These are phyloP conservation scores for Nakazawaea laoshanensis DNA, from an alignment of 805 yeast species.

Conservation along the genomic window DNA sequence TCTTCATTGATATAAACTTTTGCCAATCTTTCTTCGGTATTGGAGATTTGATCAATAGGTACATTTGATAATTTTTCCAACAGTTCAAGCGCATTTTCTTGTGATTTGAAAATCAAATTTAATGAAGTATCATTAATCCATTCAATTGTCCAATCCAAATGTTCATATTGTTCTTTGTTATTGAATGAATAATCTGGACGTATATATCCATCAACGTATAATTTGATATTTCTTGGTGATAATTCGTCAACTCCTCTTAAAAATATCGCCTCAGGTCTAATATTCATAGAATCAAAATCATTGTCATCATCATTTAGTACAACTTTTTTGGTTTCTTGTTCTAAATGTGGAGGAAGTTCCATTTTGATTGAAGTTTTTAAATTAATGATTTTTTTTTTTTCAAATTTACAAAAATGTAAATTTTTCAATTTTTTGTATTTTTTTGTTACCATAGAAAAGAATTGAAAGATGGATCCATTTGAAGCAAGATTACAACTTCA, in stretches of 20 bases:
- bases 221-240: constrained; percentile 50
- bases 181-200: constrained; percentile 23
- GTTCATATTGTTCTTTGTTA: constrained; percentile 19
- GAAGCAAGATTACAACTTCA: constrained; percentile 75
- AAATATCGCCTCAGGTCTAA: constrained; percentile 39
- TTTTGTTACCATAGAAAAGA: neutral
- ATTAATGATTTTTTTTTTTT: neutral
- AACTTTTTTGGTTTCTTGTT: constrained; percentile 7
- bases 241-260: constrained; percentile 58
- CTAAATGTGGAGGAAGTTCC: constrained; percentile 18
- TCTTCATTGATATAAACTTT: constrained; percentile 25
- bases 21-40: constrained; percentile 30
- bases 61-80: constrained; percentile 4
- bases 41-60: constrained; percentile 9
- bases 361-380: constrained; percentile 8
- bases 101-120: constrained; percentile 41
- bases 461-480: constrained; percentile 66
- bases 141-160: constrained; percentile 34
- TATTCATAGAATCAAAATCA: constrained; percentile 16
- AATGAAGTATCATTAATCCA: constrained; percentile 63
- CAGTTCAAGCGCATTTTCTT: constrained; percentile 16
- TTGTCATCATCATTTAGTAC: constrained; percentile 7
- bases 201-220: constrained; percentile 39
- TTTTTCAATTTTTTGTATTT: no score
- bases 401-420: neutral